Conservation (phyloP, 129 eudicot genomes). For the Logfia minima region DNA sequence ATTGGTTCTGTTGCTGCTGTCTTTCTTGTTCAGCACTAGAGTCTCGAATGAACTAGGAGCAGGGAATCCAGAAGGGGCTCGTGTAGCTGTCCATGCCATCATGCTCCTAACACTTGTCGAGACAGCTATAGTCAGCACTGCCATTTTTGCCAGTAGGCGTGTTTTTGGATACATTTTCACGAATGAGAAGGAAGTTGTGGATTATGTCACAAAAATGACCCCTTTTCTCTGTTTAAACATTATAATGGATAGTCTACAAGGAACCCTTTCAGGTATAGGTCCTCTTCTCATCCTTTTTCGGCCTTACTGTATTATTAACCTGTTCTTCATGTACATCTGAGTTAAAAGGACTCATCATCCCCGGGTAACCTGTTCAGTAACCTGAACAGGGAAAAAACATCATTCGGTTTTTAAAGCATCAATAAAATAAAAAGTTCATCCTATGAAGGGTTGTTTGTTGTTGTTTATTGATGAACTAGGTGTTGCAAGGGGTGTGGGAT, state of each 20-base stretch:
- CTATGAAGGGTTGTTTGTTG: neutral
- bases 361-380: too few relatives aligned
- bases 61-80: conserved; percentile 32
- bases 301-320: neutral
- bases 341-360: too few relatives aligned
- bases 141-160: conserved; percentile 26
- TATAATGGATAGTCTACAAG: conserved; percentile 30
- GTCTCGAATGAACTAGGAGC: conserved; percentile 38
- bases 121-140: conserved; percentile 21
- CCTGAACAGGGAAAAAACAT: too few relatives aligned
- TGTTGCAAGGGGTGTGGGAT: conserved; percentile 19
- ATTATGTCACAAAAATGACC: conserved; percentile 43
- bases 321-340: neutral
- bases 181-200: conserved; percentile 47
- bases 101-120: conserved; percentile 36
- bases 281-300: neutral
- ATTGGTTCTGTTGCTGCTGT: neutral
- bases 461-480: neutral
- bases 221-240: conserved; percentile 41
- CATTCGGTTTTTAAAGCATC: too few relatives aligned
- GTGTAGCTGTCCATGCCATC: conserved; percentile 36
- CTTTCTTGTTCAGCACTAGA: conserved; percentile 36
- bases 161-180: conserved; percentile 49
- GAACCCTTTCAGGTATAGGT: conserved; percentile 12
- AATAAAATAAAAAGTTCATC: too few relatives aligned